phyloP scores from a whole-genome alignment of 2,329 filamentous ascomycete species.

The Fusarium proliferatum region DNA sequence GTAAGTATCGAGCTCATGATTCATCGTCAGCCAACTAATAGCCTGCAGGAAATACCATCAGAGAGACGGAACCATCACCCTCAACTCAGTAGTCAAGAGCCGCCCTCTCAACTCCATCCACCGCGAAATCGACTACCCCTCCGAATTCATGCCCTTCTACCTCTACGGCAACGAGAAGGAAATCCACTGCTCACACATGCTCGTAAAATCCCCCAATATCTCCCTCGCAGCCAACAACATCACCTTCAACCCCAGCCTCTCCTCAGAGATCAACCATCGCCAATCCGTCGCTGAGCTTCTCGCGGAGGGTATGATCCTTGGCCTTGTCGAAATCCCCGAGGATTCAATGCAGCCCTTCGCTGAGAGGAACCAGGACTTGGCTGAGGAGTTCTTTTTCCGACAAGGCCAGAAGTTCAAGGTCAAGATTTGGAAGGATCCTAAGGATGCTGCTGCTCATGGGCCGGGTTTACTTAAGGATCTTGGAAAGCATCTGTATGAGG shows the following conservation, averaged over 20 bases:
- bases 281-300: slow-evolving; percentile 28
- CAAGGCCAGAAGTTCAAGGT: slow-evolving; percentile 9
- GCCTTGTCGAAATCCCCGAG: slow-evolving; percentile 49
- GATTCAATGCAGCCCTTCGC: slow-evolving; percentile 54
- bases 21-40: not conserved
- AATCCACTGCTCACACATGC: slow-evolving; percentile 56
- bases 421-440: slow-evolving; percentile 26
- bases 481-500: slow-evolving; percentile 1
- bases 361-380: slow-evolving; percentile 13
- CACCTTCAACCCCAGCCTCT: slow-evolving; percentile 19
- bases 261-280: not conserved
- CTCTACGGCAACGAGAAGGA: slow-evolving; percentile 54
- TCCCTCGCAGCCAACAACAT: slow-evolving; percentile 46
- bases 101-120: slow-evolving; percentile 52
- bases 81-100: slow-evolving; percentile 45
- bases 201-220: slow-evolving; percentile 56
- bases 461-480: slow-evolving; percentile 12
- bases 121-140: slow-evolving; percentile 51
- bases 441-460: not conserved
- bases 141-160: slow-evolving; percentile 56
- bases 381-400: slow-evolving; percentile 30
- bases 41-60: slow-evolving; percentile 26
- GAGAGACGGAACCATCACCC: slow-evolving; percentile 37
- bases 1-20: not conserved
- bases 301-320: slow-evolving; percentile 42